A percentile compares a stretch with the other conserved stretches of the same genome.
phyloP scores from a whole-genome alignment of 1,139 yeast species.

The Yamadazyma triangularis region DNA sequence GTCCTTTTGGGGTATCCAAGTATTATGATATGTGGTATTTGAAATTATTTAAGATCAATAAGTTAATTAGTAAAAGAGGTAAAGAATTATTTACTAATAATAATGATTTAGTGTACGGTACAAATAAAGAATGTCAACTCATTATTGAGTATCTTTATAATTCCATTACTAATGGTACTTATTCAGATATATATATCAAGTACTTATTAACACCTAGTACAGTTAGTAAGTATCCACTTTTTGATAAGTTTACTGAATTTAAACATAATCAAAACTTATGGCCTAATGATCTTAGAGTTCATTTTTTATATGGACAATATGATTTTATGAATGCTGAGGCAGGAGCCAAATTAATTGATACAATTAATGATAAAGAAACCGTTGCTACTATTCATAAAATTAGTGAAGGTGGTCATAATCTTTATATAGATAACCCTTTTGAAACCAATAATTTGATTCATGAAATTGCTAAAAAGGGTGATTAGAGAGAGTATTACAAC shows the following conservation, averaged over 20 bases:
- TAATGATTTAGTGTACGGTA: constrained; percentile 36
- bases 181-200: constrained; percentile 64
- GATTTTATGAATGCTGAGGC: constrained; percentile 87
- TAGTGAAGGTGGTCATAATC: constrained; percentile 43
- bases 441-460: constrained; percentile 46
- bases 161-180: constrained; percentile 55
- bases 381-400: constrained; percentile 21
- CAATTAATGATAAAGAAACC: constrained; percentile 21
- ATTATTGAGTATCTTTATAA: constrained; percentile 58
- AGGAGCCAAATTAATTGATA: constrained; percentile 49
- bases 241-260: constrained; percentile 51
- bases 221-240: constrained; percentile 70
- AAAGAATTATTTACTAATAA: constrained; percentile 16
- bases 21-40: constrained; percentile 45
- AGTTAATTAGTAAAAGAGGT: constrained; percentile 30
- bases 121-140: constrained; percentile 37
- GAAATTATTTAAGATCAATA: constrained; percentile 42
- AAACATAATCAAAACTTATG: constrained; percentile 4
- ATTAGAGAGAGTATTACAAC: too few relatives aligned
- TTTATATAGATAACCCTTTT: constrained; percentile 45
- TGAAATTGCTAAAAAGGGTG: constrained; percentile 15
- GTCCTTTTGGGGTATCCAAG: constrained; percentile 48
- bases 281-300: constrained; percentile 36
- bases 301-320: constrained; percentile 71
- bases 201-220: constrained; percentile 69